A percentile compares a stretch with the other conserved stretches of the same genome.
Conservation (phyloP, 2,329 filamentous ascomycete species). For the Colletotrichum sidae region DNA sequence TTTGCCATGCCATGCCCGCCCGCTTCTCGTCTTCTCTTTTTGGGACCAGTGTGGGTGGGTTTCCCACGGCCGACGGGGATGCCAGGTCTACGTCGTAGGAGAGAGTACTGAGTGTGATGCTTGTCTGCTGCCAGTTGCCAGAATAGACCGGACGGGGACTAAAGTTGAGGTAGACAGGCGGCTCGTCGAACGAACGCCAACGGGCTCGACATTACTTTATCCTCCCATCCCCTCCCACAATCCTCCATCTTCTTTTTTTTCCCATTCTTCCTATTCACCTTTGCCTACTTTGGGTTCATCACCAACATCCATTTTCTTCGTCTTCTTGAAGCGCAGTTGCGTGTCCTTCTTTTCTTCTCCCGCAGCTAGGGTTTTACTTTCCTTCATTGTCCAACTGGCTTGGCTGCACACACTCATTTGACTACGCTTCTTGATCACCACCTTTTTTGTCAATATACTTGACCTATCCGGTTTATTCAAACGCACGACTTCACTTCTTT, state of each 20-base stretch:
- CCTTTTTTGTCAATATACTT: conserved; percentile 38
- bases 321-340: conserved; percentile 51
- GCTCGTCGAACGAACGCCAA: conserved; percentile 10
- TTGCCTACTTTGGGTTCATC: conserved; percentile 42
- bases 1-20: conserved; percentile 36
- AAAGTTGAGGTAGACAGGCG: no score
- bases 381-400: conserved; percentile 64
- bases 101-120: neutral
- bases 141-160: conserved; percentile 13
- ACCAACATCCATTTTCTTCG: conserved; percentile 49
- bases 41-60: conserved; percentile 7
- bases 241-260: conserved; percentile 35
- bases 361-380: conserved; percentile 56
- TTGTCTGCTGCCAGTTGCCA: conserved; percentile 39
- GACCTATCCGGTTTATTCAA: conserved; percentile 40
- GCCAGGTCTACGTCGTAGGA: no score
- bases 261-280: conserved; percentile 43
- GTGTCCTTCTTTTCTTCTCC: conserved; percentile 53
- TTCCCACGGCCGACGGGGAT: neutral
- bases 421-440: conserved; percentile 56
- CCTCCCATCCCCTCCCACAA: conserved; percentile 31
- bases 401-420: conserved; percentile 69
- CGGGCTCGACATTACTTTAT: conserved; percentile 36
- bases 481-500: conserved; percentile 37
- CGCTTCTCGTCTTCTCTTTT: conserved; percentile 28